Conservation (phyloP, 2,329 filamentous ascomycete species). For the Westerdykella aurantiaca region DNA sequence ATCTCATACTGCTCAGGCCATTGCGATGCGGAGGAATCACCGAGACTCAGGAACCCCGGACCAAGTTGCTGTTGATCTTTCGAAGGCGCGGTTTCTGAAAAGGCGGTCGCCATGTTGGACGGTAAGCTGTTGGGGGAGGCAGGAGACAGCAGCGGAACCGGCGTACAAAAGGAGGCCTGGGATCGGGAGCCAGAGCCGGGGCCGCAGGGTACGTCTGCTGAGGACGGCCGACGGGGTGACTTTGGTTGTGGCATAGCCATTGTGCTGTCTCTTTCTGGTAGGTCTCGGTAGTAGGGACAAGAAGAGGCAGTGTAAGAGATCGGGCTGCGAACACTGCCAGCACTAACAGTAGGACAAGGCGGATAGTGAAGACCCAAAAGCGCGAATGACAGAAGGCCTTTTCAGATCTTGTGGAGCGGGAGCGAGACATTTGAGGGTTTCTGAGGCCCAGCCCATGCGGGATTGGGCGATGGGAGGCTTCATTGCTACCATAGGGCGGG, state of each 20-base stretch:
- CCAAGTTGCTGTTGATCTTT: slow-evolving; percentile 2
- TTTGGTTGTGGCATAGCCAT: slow-evolving; percentile 27
- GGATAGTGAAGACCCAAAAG: slow-evolving; percentile 14
- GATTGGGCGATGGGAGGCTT: slow-evolving; percentile 19
- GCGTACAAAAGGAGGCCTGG: slow-evolving; percentile 14
- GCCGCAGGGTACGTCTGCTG: slow-evolving; percentile 16
- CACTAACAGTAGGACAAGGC: slow-evolving; percentile 24
- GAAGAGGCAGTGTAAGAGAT: slow-evolving; percentile 6
- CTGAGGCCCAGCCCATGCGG: slow-evolving; percentile 11
- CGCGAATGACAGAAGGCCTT: slow-evolving; percentile 13
- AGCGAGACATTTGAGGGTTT: slow-evolving; percentile 28
- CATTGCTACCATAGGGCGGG: slow-evolving; percentile 30
- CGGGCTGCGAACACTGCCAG: slow-evolving; percentile 22
- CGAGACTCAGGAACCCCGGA: slow-evolving; percentile 12
- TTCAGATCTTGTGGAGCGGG: slow-evolving; percentile 28
- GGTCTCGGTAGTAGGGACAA: slow-evolving; percentile 7
- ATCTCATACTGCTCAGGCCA: slow-evolving; percentile 18
- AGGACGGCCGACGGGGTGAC: slow-evolving; percentile 20
- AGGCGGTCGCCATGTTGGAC: slow-evolving; percentile 12
- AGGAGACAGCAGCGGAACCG: slow-evolving; percentile 13
- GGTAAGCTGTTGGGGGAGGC: slow-evolving; percentile 8
- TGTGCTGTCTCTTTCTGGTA: slow-evolving; percentile 22
- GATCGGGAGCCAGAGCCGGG: slow-evolving; percentile 13
- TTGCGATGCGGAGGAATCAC: slow-evolving; percentile 13
- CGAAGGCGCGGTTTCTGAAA: slow-evolving; percentile 8